phyloP scores from a whole-genome alignment of 495 filamentous ascomycete genomes.

The Penicillium roqueforti region DNA sequence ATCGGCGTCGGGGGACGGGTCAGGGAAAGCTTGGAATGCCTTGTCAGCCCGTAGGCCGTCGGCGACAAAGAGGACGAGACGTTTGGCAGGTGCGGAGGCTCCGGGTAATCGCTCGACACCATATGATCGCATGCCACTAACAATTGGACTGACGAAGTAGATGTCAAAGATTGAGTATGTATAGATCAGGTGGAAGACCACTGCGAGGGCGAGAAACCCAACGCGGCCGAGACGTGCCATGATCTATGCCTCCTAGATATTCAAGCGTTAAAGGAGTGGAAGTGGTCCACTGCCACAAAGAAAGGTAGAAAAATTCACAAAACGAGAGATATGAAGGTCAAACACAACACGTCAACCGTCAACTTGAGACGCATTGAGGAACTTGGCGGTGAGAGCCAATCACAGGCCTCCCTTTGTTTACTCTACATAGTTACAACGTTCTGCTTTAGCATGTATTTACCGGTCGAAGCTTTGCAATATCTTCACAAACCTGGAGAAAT shows the following conservation, averaged over 20 bases:
- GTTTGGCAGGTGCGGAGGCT: constrained; percentile 74
- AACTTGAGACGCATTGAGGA: constrained; percentile 18
- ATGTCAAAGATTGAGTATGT: constrained; percentile 98
- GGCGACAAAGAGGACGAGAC: constrained; percentile 93
- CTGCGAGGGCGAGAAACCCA: constrained; percentile 85
- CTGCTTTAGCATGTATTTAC: not conserved
- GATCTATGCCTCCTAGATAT: constrained; percentile 19
- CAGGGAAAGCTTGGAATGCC: constrained; percentile 89
- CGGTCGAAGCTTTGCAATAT: not conserved
- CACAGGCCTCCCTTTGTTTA: constrained; percentile 8
- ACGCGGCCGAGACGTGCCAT: constrained; percentile 82
- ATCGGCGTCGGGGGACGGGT: constrained; percentile 70
- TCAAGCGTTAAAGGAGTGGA: constrained; percentile 16
- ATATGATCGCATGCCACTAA: constrained; percentile 88
- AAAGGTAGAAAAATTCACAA: constrained; percentile 10
- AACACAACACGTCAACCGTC: constrained; percentile 12
- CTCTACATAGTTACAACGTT: not conserved
- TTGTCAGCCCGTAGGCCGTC: constrained; percentile 98
- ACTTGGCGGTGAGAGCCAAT: constrained; percentile 35
- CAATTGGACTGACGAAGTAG: constrained; percentile 98
- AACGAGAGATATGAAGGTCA: constrained; percentile 18
- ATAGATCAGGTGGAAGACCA: constrained; percentile 93
- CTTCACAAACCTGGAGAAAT: not conserved
- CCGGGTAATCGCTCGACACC: constrained; percentile 57
- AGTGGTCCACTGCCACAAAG: constrained; percentile 17